Evolutionary conservation across 2,329 filamentous ascomycete genomes (phyloP).

Genomic region (Dactylonectria estremocensis): DNA sequence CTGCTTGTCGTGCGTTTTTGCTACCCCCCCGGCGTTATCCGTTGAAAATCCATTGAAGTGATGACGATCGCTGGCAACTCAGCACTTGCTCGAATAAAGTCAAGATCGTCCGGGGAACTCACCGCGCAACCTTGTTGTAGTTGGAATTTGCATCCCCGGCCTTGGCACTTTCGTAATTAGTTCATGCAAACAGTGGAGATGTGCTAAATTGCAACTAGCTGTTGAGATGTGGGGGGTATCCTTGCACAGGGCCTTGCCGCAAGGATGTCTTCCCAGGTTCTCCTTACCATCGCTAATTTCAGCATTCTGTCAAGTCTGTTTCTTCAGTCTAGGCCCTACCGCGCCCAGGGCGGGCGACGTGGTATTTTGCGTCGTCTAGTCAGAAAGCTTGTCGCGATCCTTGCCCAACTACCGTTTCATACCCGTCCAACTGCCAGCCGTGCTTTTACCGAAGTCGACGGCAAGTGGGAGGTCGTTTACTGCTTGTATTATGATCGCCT

Average conservation of each 20-base stretch:
- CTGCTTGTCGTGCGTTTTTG: background rate
- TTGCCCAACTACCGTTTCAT: background rate
- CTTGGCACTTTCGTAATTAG: background rate
- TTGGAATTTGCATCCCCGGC: slow-evolving; percentile 6
- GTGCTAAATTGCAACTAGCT: background rate
- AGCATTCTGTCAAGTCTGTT: background rate
- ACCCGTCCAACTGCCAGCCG: background rate
- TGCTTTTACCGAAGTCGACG: background rate
- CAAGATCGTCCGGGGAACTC: slow-evolving; percentile 14
- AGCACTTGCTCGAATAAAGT: background rate
- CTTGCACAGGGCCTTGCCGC: background rate
- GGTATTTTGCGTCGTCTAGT: background rate
- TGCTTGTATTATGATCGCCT: background rate
- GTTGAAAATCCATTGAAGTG: background rate
- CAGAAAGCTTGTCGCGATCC: background rate
- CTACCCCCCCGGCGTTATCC: too few species aligned
- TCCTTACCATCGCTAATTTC: background rate
- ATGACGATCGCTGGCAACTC: background rate
- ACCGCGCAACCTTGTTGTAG: background rate
- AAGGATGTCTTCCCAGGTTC: background rate
- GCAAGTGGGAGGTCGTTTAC: background rate
- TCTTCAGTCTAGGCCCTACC: too few species aligned
- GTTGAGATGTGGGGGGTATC: background rate
- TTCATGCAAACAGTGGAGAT: background rate
- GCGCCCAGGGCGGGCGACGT: too few species aligned